Evolutionary conservation across 805 yeast genomes (phyloP).

Genomic region (Metschnikowia chrysomelidarum): DNA sequence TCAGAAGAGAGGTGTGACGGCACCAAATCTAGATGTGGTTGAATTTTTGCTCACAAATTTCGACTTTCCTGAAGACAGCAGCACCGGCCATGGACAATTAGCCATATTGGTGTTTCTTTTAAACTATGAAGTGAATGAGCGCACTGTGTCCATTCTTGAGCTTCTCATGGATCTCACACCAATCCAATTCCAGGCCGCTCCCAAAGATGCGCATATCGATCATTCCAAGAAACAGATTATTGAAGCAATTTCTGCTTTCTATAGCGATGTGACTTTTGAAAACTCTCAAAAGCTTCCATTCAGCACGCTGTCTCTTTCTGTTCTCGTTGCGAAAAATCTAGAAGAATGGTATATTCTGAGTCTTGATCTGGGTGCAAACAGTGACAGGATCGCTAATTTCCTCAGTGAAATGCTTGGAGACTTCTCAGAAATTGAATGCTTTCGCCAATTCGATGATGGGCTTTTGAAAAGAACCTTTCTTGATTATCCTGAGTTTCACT

Average conservation of each 20-base stretch:
- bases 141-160: constrained; percentile 42
- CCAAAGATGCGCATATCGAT: not conserved
- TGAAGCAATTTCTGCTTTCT: constrained; percentile 1
- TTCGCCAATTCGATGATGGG: constrained; percentile 5
- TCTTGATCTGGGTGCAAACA: constrained; percentile 14
- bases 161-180: constrained; percentile 52
- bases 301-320: constrained; percentile 15
- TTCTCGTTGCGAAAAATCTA: constrained; percentile 19
- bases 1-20: constrained; percentile 21
- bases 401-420: constrained; percentile 20
- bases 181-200: constrained; percentile 66
- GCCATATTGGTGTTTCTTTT: constrained; percentile 51
- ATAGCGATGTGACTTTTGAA: not conserved
- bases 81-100: constrained; percentile 76
- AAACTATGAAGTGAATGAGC: constrained; percentile 11
- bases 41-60: constrained; percentile 61
- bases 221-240: not conserved
- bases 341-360: constrained; percentile 20
- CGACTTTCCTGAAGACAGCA: constrained; percentile 83
- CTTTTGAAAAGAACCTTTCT: constrained; percentile 19
- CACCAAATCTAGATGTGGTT: constrained; percentile 44
- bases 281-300: not conserved
- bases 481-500: constrained; percentile 5
- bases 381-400: constrained; percentile 20
- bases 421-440: constrained; percentile 18